Evolutionary conservation across 345 rosid species (phyloP).

Genomic region (Euphorbia pulcherrima): DNA sequence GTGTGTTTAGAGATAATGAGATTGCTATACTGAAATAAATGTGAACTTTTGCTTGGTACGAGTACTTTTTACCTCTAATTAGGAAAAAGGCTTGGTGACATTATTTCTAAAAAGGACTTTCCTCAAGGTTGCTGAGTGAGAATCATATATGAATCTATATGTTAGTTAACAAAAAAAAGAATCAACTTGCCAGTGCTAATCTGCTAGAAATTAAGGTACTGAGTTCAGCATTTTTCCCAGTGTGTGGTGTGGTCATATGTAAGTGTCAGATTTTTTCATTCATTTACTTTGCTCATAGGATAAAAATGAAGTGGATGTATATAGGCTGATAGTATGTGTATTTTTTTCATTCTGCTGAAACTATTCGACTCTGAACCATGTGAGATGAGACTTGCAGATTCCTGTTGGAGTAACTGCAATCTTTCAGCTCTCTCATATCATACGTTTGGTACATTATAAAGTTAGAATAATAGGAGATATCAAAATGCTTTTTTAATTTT

Average conservation of each 20-base stretch:
- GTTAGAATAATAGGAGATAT: not conserved
- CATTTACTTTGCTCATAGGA: slow-evolving; percentile 1
- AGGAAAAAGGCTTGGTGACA: not conserved
- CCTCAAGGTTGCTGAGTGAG: too few relatives aligned
- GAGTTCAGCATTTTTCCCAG: not conserved
- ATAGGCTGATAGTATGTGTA: not conserved
- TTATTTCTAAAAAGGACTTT: not conserved
- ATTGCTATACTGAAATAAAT: slow-evolving; percentile 2
- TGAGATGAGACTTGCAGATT: not conserved
- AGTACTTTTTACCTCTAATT: not conserved
- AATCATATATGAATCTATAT: not conserved
- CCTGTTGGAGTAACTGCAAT: not conserved
- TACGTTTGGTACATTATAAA: not conserved
- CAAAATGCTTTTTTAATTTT: not conserved
- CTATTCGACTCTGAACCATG: not conserved
- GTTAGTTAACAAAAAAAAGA: not conserved
- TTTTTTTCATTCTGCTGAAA: not conserved
- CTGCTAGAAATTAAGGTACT: not conserved
- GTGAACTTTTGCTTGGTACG: not conserved
- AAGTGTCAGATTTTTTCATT: not conserved
- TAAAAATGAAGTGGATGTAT: not conserved
- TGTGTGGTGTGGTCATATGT: not conserved
- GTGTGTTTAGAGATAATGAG: not conserved
- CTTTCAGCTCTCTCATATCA: not conserved
- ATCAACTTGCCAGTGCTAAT: not conserved